These are phyloP conservation scores for Tylopilus felleus DNA, from an alignment of 768 basidiomycete species.

Conservation along the genomic window DNA sequence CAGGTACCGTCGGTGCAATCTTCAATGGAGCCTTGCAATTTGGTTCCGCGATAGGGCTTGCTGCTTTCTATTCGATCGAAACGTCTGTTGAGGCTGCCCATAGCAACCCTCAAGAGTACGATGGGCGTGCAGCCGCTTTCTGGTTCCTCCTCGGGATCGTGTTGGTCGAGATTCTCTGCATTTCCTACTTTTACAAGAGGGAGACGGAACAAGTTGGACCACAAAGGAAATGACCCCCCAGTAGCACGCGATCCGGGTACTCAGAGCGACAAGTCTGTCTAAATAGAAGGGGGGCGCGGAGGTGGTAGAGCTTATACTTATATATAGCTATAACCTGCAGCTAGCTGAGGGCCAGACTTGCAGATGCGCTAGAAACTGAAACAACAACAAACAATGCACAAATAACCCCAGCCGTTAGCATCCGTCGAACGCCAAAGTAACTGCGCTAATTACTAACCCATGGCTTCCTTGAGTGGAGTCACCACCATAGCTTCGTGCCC, in stretches of 20 bases:
- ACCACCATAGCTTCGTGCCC: background rate
- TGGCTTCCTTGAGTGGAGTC: background rate
- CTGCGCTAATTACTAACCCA: no score
- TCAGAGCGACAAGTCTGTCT: background rate
- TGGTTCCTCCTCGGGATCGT: conserved; percentile 43
- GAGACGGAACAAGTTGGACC: conserved; percentile 5
- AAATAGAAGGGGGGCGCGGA: background rate
- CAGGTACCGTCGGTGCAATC: conserved; percentile 54
- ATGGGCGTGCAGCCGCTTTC: conserved; percentile 43
- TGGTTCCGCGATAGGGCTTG: conserved; percentile 49
- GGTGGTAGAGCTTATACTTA: no score
- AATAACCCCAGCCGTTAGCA: no score
- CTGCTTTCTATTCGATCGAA: conserved; percentile 48
- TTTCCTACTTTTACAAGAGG: conserved; percentile 36
- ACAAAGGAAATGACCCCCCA: background rate
- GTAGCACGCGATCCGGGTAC: background rate
- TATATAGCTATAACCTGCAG: no score
- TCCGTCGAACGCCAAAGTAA: no score
- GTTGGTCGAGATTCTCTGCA: conserved; percentile 28
- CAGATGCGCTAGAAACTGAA: no score
- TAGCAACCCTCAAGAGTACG: conserved; percentile 32
- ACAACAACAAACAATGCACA: no score
- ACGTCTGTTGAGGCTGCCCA: conserved; percentile 37
- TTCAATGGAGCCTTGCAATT: conserved; percentile 54
- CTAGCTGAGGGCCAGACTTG: no score